Evolutionary conservation across 768 basidiomycete genomes (phyloP), one percentile per base, ranked within the genome.

Genomic region (Cytidiella melzeri): DNA sequence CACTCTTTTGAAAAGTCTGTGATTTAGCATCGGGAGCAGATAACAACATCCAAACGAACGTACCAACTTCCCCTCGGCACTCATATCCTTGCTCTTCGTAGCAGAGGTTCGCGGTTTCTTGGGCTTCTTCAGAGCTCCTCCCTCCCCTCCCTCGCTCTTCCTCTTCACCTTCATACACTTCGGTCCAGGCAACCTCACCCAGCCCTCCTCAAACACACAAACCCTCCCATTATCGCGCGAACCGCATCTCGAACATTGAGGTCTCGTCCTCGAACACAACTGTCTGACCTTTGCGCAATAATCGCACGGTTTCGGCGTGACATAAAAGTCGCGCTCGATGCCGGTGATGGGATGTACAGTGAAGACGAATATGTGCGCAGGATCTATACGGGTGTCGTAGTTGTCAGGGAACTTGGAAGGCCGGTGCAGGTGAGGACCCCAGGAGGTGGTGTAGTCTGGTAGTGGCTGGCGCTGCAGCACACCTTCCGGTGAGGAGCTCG

Each of bases 321-420:
- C 54, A 26, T 40, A 52, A 38, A 51, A 44, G 36, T 40, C 26
- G 18, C 47, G 34, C 25, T 38, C 40, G 43, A 48, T 45, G 23
- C 50, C 50, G 15, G 50, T 39, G 20, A 47, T 25, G 25, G 54
- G 51, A 36, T 55, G 50, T 4, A 30, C 40, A 19, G 49, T 20
- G 37, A 55, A 55, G 37, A 51, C 23, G 44, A 51, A 55, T 37
- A 55, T 55, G 42, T 55, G 47, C 18, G 27, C 36, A 12, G 43
- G 36, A 23, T 51, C 54, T 19, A 48, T 51, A 38, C 54, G 54
- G 25, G 20, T 43, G 51, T 55, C 54, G 44, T 55, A 52, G 6
- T 43, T 19, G 7, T 39, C 27, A 9, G 54, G 50, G 12, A 56
- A 46, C 18, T 39, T 34, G 24, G 36, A 9, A 21, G 52, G 52